phyloP scores from a whole-genome alignment of 331 rosid species.

The Erythrophleum ivorense region DNA sequence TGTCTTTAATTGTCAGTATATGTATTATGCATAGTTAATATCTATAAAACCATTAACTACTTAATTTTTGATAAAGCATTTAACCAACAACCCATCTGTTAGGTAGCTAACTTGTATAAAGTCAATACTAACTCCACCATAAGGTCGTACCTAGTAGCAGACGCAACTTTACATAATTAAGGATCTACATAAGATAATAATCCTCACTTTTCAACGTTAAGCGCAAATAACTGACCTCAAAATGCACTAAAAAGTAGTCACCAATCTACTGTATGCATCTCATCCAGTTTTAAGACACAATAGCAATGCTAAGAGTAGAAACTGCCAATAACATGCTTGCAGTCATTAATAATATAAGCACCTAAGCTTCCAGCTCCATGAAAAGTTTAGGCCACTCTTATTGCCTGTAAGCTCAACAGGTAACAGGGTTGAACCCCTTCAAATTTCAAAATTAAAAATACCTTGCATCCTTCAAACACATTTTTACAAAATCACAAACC shows the following conservation, averaged over 20 bases:
- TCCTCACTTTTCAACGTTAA: not conserved
- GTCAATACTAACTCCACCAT: conserved; percentile 1
- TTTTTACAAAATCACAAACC: not conserved
- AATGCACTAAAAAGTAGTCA: not conserved
- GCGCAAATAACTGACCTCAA: not conserved
- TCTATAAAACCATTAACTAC: not conserved
- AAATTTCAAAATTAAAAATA: not conserved
- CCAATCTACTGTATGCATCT: conserved; percentile 1
- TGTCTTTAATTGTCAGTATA: not conserved
- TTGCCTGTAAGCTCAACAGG: not conserved
- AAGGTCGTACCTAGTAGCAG: not conserved
- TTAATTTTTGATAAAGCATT: not conserved
- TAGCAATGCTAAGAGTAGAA: not conserved
- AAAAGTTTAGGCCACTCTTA: not conserved
- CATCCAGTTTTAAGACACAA: not conserved
- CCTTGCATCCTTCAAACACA: not conserved
- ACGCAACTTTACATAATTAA: not conserved
- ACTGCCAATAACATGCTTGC: not conserved
- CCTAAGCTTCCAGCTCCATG: not conserved
- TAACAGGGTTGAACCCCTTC: not conserved
- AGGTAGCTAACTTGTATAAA: not conserved
- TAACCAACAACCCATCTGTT: not conserved
- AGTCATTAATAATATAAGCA: not conserved
- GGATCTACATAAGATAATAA: not conserved
- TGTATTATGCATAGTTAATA: not conserved